Base-by-base conservation (phyloP, 2,329 filamentous ascomycete species). In the Calonectria pteridis region DNA sequence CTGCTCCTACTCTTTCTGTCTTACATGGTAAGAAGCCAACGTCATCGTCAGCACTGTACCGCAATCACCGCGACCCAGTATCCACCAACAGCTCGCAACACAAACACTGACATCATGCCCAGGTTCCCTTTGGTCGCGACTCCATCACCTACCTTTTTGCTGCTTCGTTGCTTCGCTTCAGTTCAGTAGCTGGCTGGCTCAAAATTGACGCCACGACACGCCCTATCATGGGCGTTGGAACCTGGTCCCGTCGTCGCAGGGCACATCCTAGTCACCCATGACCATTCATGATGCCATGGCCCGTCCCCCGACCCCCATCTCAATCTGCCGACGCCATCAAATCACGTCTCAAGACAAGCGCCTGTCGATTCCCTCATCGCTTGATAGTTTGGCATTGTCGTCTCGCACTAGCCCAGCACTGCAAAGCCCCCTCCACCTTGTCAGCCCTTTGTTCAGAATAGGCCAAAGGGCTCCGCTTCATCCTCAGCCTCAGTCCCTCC, bases 291-390 rank as follows among this genome's bases (percentile, higher is more conserved):
- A 59, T 59, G 66, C 64, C 49, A 67, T 59, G 40, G 49, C 33
- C 37, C 35, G 62, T 46, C 26, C 67, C 50, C 51, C 11, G 51
- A 26, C 53, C 67, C 40, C 40, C 40, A 62, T 58, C 31, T 69
- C 67, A 62, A 69, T 69, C 55, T 69, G 53, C 67, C 67, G 31
- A 13, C 31, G n/a, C 33, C 67, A 31, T 46, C 67, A 62, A 63
- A 69, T 69, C 67, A 69, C 43, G 58, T 40, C 50, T 35, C 33
- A n/a, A 50, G 29, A 58, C 55, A 62, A 69, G 28, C 67, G 37
- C 40, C 67, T 50, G 31, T 35, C 67, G 28, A 40, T 18, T 51
- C 53, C 55, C 40, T 50, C 40, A 43, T 63, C 66, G 35, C 35
- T 43, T 55, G 37, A 55, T 68, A 59, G 51, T 68, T 50, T 55